These are phyloP conservation scores for Eutrema japonicum DNA, from an alignment of 345 rosid species.

Conservation along the genomic window DNA sequence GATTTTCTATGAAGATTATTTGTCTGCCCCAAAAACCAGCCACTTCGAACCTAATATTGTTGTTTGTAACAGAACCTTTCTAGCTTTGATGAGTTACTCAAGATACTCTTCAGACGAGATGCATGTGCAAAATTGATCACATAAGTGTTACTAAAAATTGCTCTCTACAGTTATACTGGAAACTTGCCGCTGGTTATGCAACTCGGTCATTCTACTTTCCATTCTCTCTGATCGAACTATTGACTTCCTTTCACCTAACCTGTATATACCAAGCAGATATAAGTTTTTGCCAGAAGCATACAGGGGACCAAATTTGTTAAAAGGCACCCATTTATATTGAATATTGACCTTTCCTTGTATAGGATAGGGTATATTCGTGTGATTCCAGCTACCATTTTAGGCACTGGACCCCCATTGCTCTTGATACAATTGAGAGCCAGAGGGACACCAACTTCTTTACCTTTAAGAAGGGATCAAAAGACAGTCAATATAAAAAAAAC, in stretches of 20 bases:
- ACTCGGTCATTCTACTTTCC: slow-evolving; percentile 65
- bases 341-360: slow-evolving; percentile 82
- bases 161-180: slow-evolving; percentile 10
- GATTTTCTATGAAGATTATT: slow-evolving; percentile 19
- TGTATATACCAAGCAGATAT: slow-evolving; percentile 38
- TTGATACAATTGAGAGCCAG: slow-evolving; percentile 91
- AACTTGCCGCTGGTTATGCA: slow-evolving; percentile 52
- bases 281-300: slow-evolving; percentile 19
- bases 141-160: slow-evolving; percentile 20
- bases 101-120: slow-evolving; percentile 10
- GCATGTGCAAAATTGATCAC: slow-evolving; percentile 24
- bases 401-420: slow-evolving; percentile 82
- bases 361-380: slow-evolving; percentile 86
- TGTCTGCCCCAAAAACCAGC: slow-evolving; percentile 12
- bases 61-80: slow-evolving; percentile 12
- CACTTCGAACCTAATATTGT: background rate
- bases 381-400: slow-evolving; percentile 79
- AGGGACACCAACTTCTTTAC: slow-evolving; percentile 69
- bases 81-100: slow-evolving; percentile 32
- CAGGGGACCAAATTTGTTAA: slow-evolving; percentile 31
- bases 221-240: slow-evolving; percentile 83
- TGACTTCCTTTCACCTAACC: slow-evolving; percentile 66
- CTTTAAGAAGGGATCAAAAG: slow-evolving; percentile 50
- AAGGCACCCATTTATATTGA: slow-evolving; percentile 38
- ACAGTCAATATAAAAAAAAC: slow-evolving; percentile 34